These are phyloP conservation scores for Croton laevigatus DNA, from an alignment of 441 rosid species.

Conservation along the genomic window DNA sequence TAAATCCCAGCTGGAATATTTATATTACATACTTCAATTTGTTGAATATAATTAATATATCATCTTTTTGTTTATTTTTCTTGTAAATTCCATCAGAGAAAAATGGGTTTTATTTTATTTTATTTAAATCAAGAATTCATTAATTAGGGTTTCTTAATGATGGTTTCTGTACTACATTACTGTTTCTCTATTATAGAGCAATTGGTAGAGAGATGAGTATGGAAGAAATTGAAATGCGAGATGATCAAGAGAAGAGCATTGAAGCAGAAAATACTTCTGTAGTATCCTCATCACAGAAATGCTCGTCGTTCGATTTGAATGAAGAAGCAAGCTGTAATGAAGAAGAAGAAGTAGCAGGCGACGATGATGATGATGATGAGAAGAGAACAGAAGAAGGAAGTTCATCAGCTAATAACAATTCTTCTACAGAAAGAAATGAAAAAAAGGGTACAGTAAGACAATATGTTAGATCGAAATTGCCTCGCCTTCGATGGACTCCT, in stretches of 20 bases:
- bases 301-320: constrained; percentile 42
- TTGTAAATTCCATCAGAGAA: too few relatives aligned
- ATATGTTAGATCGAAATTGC: constrained; percentile 71
- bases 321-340: constrained; percentile 35
- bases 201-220: background rate
- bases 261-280: constrained; percentile 27
- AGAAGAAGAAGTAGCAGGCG: constrained; percentile 4
- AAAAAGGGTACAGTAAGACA: constrained; percentile 45
- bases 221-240: constrained; percentile 21
- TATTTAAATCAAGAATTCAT: too few relatives aligned
- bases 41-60: background rate
- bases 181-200: background rate
- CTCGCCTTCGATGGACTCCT: constrained; percentile 89
- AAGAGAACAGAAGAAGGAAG: constrained; percentile 29
- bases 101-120: background rate
- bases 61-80: too few relatives aligned
- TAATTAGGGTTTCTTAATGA: too few relatives aligned
- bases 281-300: constrained; percentile 27
- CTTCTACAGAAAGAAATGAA: constrained; percentile 13
- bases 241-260: constrained; percentile 21
- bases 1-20: constrained; percentile 5
- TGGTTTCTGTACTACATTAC: too few relatives aligned
- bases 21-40: background rate
- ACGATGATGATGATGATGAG: constrained; percentile 22
- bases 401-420: constrained; percentile 22